Percentiles rank a stretch among this genome's conserved stretches.
Evolutionary conservation across 768 basidiomycete genomes (phyloP).

Genomic region (Amanita rimosa): DNA sequence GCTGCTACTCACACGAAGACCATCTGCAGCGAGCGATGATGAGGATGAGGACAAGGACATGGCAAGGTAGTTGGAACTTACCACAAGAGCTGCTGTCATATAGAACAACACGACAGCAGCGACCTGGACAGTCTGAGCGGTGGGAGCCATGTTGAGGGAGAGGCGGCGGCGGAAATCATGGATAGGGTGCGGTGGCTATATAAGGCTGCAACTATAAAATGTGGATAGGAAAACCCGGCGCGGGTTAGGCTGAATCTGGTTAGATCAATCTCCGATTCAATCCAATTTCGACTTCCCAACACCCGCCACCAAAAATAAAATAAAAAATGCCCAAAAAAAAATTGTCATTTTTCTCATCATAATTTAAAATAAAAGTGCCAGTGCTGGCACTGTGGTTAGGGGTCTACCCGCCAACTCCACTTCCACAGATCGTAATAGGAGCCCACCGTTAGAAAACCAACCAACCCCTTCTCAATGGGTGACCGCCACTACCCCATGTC

Average conservation of each 20-base stretch:
- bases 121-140: constrained; percentile 34
- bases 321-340: too few relatives aligned
- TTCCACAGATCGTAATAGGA: not conserved
- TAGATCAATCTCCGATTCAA: too few relatives aligned
- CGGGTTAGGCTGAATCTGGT: too few relatives aligned
- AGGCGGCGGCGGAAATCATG: not conserved
- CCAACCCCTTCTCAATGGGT: not conserved
- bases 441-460: not conserved
- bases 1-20: constrained; percentile 32
- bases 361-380: too few relatives aligned
- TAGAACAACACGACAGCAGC: constrained; percentile 70
- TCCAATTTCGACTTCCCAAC: too few relatives aligned
- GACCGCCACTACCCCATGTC: constrained; percentile 1
- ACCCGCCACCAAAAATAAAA: too few relatives aligned
- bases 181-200: not conserved
- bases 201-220: not conserved
- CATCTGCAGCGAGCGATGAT: constrained; percentile 23
- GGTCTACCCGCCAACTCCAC: too few relatives aligned
- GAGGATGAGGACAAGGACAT: not conserved
- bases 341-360: too few relatives aligned
- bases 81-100: constrained; percentile 65
- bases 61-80: constrained; percentile 24
- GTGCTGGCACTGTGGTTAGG: too few relatives aligned
- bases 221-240: too few relatives aligned
- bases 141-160: constrained; percentile 16